Evolutionary conservation across 331 rosid genomes (phyloP).

Genomic region (Spiraea crenata): DNA sequence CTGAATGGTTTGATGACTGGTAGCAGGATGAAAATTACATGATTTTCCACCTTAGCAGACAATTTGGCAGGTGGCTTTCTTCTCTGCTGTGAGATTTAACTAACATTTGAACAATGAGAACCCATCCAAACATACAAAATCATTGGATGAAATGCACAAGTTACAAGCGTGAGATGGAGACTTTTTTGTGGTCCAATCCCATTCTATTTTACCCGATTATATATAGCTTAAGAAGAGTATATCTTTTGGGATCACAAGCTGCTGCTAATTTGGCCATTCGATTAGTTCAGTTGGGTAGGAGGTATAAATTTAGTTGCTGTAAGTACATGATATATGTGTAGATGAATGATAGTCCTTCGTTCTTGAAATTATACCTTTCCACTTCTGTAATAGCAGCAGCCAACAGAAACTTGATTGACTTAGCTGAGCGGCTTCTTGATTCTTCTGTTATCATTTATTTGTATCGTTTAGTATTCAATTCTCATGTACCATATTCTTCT

Average conservation of each 20-base stretch:
- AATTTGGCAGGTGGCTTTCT: slow-evolving; percentile 26
- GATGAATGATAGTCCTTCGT: slow-evolving; percentile 31
- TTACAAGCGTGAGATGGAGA: slow-evolving; percentile 22
- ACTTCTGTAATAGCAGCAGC: slow-evolving; percentile 20
- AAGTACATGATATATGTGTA: slow-evolving; percentile 37
- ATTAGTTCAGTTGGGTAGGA: slow-evolving; percentile 40
- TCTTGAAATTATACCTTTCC: slow-evolving; percentile 29
- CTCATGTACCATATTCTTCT: not conserved
- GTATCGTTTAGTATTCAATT: not conserved
- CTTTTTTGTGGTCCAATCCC: slow-evolving; percentile 35
- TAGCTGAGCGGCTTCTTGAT: slow-evolving; percentile 12
- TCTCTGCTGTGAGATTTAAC: slow-evolving; percentile 25
- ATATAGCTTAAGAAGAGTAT: slow-evolving; percentile 27
- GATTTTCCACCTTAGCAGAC: slow-evolving; percentile 23
- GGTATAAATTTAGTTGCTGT: slow-evolving; percentile 40
- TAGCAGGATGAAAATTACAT: slow-evolving; percentile 36
- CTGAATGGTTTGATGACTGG: slow-evolving; percentile 96
- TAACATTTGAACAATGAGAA: slow-evolving; percentile 29
- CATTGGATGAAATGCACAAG: slow-evolving; percentile 27
- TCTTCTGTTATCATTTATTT: slow-evolving; percentile 4
- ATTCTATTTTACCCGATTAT: slow-evolving; percentile 23
- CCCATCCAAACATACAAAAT: slow-evolving; percentile 18
- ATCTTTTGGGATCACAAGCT: slow-evolving; percentile 24
- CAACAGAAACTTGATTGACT: slow-evolving; percentile 16
- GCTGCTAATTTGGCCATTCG: slow-evolving; percentile 28